phyloP scores from a whole-genome alignment of 2,329 filamentous ascomycete genomes.

The Tricladium varicosporioides region DNA sequence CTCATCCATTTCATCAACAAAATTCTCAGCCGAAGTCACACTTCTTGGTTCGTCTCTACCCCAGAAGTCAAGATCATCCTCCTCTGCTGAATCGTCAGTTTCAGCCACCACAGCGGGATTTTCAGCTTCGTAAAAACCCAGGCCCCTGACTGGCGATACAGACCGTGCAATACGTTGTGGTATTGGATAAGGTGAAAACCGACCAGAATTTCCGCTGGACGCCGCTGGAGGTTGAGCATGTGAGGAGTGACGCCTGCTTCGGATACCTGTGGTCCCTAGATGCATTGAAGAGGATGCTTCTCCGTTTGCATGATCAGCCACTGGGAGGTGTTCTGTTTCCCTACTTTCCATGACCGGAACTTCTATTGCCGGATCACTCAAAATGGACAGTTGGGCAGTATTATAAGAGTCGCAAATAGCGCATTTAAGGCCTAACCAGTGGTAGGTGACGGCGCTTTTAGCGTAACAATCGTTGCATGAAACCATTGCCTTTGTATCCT shows the following conservation, averaged over 20 bases:
- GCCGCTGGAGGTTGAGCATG: conserved; percentile 22
- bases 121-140: conserved; percentile 27
- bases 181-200: conserved; percentile 27
- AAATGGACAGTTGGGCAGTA: conserved; percentile 62
- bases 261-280: conserved; percentile 12
- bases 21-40: conserved; percentile 25
- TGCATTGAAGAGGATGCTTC: conserved; percentile 16
- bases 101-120: conserved; percentile 38
- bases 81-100: conserved; percentile 47
- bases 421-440: conserved; percentile 94
- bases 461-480: conserved; percentile 94
- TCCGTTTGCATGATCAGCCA: conserved; percentile 15
- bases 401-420: conserved; percentile 70
- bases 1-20: conserved; percentile 28
- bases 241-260: conserved; percentile 32
- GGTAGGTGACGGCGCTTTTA: conserved; percentile 81
- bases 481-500: conserved; percentile 75
- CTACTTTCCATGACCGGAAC: conserved; percentile 22
- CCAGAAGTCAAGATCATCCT: conserved; percentile 47
- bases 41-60: conserved; percentile 44
- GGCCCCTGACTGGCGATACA: conserved; percentile 33
- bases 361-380: conserved; percentile 41
- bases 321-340: conserved; percentile 22
- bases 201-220: conserved; percentile 7
- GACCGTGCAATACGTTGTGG: conserved; percentile 33